Evolutionary conservation across 2,329 filamentous ascomycete species (phyloP).

Genomic region (Apiospora aurea): DNA sequence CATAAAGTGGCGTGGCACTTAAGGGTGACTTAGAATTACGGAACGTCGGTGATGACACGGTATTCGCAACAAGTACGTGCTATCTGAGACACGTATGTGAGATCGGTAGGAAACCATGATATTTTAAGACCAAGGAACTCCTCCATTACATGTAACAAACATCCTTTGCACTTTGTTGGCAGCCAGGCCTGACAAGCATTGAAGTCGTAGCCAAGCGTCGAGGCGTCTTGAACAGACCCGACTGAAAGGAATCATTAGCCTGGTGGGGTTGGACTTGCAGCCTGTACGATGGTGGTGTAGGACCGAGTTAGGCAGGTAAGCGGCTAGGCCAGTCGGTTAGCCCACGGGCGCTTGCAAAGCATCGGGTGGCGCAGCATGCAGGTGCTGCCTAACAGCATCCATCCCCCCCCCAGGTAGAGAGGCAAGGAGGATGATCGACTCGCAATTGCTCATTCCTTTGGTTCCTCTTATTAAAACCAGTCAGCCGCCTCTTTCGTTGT

Average conservation of each 20-base stretch:
- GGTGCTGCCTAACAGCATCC: background rate
- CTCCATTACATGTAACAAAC: background rate
- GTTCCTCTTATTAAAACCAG: constrained; percentile 15
- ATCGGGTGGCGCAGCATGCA: constrained; percentile 2
- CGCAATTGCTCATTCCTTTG: constrained; percentile 11
- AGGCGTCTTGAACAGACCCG: constrained; percentile 4
- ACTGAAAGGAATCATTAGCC: background rate
- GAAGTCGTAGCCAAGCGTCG: background rate
- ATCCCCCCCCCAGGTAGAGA: background rate
- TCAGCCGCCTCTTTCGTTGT: constrained; percentile 6
- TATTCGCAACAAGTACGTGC: background rate
- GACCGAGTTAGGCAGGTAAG: background rate
- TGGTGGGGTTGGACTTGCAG: background rate
- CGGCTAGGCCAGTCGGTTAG: background rate
- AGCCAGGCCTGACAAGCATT: background rate
- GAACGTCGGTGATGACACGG: background rate
- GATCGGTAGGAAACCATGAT: background rate
- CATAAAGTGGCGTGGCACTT: background rate
- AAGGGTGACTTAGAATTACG: background rate
- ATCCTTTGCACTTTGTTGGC: background rate
- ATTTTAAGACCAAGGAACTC: background rate
- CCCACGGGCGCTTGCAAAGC: constrained; percentile 3
- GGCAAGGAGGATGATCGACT: background rate
- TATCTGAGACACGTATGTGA: background rate
- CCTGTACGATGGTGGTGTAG: background rate